A percentile compares a stretch with the other conserved stretches of the same genome.
phyloP scores from a whole-genome alignment of 2,329 filamentous ascomycete genomes.

The Xylogone sp. region DNA sequence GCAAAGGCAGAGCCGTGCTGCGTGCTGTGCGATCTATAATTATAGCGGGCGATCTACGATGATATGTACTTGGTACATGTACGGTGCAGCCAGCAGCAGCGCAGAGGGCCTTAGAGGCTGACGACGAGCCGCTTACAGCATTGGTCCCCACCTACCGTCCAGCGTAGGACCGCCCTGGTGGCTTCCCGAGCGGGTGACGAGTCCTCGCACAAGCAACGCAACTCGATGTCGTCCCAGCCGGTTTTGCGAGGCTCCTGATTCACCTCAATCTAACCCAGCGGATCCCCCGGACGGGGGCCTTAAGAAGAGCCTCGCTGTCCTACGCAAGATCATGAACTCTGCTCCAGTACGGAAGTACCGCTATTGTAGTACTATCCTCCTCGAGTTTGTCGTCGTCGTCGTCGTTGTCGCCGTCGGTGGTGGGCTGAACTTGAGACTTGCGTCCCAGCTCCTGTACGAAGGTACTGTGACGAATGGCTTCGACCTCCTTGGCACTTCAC shows the following conservation, averaged over 20 bases:
- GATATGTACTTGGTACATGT: no score
- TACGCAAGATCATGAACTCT: no score
- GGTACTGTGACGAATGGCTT: no score
- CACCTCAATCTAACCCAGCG: not conserved
- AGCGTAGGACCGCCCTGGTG: not conserved
- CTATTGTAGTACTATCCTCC: no score
- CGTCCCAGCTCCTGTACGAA: no score
- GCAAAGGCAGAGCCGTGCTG: not conserved
- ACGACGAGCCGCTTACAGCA: not conserved
- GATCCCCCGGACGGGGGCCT: not conserved
- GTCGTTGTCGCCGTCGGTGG: no score
- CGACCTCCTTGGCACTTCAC: no score
- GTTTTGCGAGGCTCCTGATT: not conserved
- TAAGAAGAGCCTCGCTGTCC: not conserved
- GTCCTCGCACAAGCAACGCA: not conserved
- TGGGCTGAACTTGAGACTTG: no score
- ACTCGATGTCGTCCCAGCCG: not conserved
- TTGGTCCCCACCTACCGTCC: not conserved
- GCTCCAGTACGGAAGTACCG: no score
- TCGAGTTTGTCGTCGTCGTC: no score
- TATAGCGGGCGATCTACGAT: not conserved
- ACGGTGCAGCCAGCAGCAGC: not conserved
- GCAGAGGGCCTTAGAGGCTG: not conserved
- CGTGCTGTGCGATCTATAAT: not conserved
- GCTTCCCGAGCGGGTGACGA: not conserved